Percentiles rank a stretch among this genome's conserved stretches.
phyloP scores from a whole-genome alignment of 306 rosid species.

The Vigna radiata region DNA sequence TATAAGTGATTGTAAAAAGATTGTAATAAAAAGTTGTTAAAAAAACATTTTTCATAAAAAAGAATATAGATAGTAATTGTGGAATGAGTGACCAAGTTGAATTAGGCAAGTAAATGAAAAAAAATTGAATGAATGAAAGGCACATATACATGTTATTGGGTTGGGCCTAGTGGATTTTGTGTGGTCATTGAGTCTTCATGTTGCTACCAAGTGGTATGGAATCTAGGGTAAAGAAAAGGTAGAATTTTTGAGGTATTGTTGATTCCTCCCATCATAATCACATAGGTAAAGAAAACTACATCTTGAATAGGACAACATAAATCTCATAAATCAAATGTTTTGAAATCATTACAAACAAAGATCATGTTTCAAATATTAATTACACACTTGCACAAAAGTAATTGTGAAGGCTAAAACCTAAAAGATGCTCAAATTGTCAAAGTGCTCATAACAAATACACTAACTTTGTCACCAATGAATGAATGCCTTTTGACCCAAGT shows the following conservation, averaged over 20 bases:
- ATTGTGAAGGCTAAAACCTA: neutral
- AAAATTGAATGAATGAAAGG: neutral
- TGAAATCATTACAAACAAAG: conserved; percentile 23
- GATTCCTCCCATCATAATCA: conserved; percentile 18
- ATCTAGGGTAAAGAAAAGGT: neutral
- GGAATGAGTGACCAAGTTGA: neutral
- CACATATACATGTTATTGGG: neutral
- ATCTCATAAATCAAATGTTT: neutral
- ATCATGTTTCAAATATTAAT: conserved; percentile 16
- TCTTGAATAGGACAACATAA: neutral
- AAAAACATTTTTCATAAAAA: no score
- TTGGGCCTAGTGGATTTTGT: conserved; percentile 3
- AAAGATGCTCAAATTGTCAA: conserved; percentile 7
- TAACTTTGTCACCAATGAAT: conserved; percentile 1
- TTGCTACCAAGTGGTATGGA: neutral
- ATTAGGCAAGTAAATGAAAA: neutral
- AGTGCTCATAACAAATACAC: neutral
- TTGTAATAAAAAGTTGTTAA: no score
- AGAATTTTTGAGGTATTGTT: neutral
- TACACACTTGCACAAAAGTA: neutral
- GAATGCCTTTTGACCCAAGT: conserved; percentile 16
- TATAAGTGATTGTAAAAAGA: no score
- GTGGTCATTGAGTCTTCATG: neutral
- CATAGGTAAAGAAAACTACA: neutral
- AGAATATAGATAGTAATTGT: neutral